Base-by-base conservation (phyloP, 2,329 filamentous ascomycete genomes). In the Colletotrichum scovillei region DNA sequence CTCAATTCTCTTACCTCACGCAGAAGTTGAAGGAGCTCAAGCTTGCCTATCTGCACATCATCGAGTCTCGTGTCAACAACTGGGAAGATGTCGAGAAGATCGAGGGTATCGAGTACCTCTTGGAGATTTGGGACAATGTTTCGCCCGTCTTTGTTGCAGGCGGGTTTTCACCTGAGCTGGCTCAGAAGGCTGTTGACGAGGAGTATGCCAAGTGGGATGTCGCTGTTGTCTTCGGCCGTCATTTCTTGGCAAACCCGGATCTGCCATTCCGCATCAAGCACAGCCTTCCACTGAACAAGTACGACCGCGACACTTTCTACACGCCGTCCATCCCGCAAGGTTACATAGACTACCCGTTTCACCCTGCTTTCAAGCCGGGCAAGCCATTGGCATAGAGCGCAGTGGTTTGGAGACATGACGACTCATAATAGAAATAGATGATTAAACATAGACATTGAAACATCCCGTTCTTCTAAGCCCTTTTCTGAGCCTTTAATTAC, bases 1-100 rank as follows among this genome's bases (percentile, higher is more conserved):
- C 91, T 0, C 91, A 94, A 74, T 94, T 93, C 77, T 83, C 82
- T 0, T 84, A 93, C 76, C 78, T 93, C 8, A 84, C 90, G 55
- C 76, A 81, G 38, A 84, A 87, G 55, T 81, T 91, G 12, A 87
- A 85, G 66, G 80, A 83, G 30, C 79, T 91, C 1, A 84, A 87
- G 1, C 81, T 94, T 16, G 87, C 90, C 0, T 93, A 91, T 77
- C 78, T 92, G 2, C 91, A 93, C 78, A 71, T 92, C 0, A 82
- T 93, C 8, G 90, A 93, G 77, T 86, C 89, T 0, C 86, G 90
- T 0, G 81, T 91, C 5, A 79, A 82, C 0, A 87, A 86, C 0
- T 80, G 78, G 59, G 77, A 78, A 0, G 85, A 88, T 52, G 52
- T 79, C 3, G 85, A 88, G 1, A 80, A 71, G 0, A 62, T 30